Evolutionary conservation across 768 basidiomycete genomes (phyloP).

Genomic region (Russula earlei): DNA sequence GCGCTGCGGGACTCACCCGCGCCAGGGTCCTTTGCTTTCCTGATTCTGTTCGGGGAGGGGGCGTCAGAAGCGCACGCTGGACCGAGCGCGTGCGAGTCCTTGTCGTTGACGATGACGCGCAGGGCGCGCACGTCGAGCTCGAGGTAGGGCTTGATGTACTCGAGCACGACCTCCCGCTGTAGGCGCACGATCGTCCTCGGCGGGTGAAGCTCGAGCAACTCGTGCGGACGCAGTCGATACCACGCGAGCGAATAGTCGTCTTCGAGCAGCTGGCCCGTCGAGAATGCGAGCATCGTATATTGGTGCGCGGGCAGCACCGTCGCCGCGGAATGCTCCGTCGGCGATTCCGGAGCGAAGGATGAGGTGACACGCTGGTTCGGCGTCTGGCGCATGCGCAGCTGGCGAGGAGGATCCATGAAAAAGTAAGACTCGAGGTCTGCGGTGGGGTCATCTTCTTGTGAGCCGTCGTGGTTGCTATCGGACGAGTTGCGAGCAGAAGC

Average conservation of each 20-base stretch:
- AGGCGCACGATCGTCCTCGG: slow-evolving; percentile 32
- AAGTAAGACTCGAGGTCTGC: slow-evolving; percentile 23
- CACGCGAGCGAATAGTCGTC: slow-evolving; percentile 49
- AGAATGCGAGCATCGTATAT: slow-evolving; percentile 52
- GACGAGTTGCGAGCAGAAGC: slow-evolving; percentile 31
- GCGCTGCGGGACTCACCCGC: not conserved
- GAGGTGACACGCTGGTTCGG: not conserved
- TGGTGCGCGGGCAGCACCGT: slow-evolving; percentile 18
- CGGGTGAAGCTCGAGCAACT: slow-evolving; percentile 63
- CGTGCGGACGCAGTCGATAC: slow-evolving; percentile 52
- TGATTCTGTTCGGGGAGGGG: not conserved
- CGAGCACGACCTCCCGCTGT: slow-evolving; percentile 30
- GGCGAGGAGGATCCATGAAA: slow-evolving; percentile 6
- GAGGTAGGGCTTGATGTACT: slow-evolving; percentile 52
- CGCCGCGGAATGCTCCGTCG: not conserved
- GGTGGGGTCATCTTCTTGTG: slow-evolving; percentile 28
- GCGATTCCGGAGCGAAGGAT: not conserved
- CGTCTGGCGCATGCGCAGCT: not conserved
- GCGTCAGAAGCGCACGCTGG: not conserved
- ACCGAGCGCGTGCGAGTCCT: slow-evolving; percentile 13
- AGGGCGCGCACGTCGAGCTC: slow-evolving; percentile 44
- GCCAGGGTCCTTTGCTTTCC: slow-evolving; percentile 16
- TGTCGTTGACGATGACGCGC: slow-evolving; percentile 32
- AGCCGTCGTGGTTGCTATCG: slow-evolving; percentile 22
- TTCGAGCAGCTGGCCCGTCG: slow-evolving; percentile 62